These are phyloP conservation scores for Macrolepiota fuliginosa DNA, from an alignment of 768 basidiomycete genomes.

Conservation along the genomic window DNA sequence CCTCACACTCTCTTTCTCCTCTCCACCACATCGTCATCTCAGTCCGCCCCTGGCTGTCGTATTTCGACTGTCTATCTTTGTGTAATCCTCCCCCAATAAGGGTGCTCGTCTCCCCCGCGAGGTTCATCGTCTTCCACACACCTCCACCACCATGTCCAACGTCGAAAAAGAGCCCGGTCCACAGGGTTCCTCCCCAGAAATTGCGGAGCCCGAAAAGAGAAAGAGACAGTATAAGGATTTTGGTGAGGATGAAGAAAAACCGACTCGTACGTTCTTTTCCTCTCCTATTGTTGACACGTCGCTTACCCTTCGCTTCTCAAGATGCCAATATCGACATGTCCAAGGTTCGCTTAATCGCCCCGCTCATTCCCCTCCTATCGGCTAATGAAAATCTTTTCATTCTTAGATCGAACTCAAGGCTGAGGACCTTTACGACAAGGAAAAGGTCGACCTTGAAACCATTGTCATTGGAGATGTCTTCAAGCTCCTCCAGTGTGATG, in stretches of 20 bases:
- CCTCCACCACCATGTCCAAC: constrained; percentile 17
- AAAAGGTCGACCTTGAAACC: constrained; percentile 98
- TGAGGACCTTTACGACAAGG: constrained; percentile 95
- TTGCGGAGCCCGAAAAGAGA: constrained; percentile 38
- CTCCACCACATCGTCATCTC: constrained; percentile 8
- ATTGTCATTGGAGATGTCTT: constrained; percentile 96
- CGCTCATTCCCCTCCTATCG: neutral
- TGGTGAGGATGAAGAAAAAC: constrained; percentile 64
- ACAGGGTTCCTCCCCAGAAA: constrained; percentile 28
- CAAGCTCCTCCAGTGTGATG: constrained; percentile 87
- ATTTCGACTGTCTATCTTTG: constrained; percentile 2
- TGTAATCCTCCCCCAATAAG: constrained; percentile 10
- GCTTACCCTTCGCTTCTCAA: constrained; percentile 25
- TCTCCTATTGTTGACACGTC: constrained; percentile 14
- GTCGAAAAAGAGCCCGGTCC: constrained; percentile 60
- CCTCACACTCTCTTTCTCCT: constrained; percentile 13
- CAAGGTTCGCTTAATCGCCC: constrained; percentile 36
- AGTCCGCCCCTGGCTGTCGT: constrained; percentile 4
- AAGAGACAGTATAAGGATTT: constrained; percentile 89
- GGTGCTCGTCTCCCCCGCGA: constrained; percentile 3
- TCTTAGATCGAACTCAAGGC: constrained; percentile 79
- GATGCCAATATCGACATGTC: constrained; percentile 88
- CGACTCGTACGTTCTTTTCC: constrained; percentile 55
- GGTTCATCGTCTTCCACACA: neutral
- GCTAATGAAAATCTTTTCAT: neutral